Conservation (phyloP, 1,284 basidiomycete genomes). For the Somion occarium region DNA sequence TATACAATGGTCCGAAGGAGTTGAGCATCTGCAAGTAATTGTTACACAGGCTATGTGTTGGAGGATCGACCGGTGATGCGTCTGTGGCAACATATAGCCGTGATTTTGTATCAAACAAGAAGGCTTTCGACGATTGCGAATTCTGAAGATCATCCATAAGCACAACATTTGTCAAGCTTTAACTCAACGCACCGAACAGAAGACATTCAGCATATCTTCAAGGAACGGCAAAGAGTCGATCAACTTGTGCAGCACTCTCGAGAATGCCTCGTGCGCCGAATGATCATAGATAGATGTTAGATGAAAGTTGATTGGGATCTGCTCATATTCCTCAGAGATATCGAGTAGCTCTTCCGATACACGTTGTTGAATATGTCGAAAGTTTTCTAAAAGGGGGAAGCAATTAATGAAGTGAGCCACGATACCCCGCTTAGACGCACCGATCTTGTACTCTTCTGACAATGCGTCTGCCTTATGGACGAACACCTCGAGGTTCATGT, state of each 20-base stretch:
- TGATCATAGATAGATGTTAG: conserved; percentile 90
- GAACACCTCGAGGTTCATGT: conserved; percentile 87
- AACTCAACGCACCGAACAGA: conserved; percentile 59
- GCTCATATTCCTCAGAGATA: conserved; percentile 61
- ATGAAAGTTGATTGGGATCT: conserved; percentile 74
- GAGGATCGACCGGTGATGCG: conserved; percentile 85
- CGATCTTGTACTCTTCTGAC: conserved; percentile 89
- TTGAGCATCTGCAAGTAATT: conserved; percentile 90
- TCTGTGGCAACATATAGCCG: conserved; percentile 91
- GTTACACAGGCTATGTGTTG: conserved; percentile 84
- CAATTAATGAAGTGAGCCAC: conserved; percentile 4
- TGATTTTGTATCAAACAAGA: conserved; percentile 86
- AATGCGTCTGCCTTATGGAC: conserved; percentile 95
- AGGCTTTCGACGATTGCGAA: conserved; percentile 88
- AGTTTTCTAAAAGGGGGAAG: conserved; percentile 59
- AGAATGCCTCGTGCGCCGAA: conserved; percentile 85
- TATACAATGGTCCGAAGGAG: conserved; percentile 82
- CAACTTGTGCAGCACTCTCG: conserved; percentile 72
- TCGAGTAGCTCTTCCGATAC: conserved; percentile 81
- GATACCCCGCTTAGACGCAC: conserved; percentile 38
- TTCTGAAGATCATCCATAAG: conserved; percentile 47
- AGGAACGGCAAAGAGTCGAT: conserved; percentile 67
- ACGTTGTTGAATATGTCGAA: conserved; percentile 81
- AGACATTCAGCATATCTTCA: conserved; percentile 78
- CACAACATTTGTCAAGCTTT: background rate